These are phyloP conservation scores for Apiospora sp. DNA, from an alignment of 2,329 filamentous ascomycete species.

Conservation along the genomic window DNA sequence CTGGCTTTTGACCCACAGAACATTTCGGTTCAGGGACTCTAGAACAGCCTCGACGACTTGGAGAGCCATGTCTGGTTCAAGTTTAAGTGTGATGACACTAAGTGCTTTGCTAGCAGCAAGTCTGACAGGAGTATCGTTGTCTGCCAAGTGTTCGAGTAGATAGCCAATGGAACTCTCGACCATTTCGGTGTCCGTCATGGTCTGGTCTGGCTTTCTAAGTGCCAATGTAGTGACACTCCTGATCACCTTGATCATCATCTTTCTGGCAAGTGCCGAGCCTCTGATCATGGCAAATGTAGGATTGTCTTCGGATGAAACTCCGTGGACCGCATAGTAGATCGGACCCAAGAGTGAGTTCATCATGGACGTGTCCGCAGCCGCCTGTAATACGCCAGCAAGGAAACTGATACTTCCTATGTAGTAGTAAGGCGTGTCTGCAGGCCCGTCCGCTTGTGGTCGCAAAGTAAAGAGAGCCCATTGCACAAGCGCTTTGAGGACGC, in stretches of 20 bases:
- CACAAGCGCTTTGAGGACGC: conserved; percentile 73
- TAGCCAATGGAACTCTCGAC: conserved; percentile 85
- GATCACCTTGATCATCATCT: conserved; percentile 84
- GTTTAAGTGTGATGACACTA: conserved; percentile 82
- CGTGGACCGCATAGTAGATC: conserved; percentile 72
- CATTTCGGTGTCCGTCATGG: conserved; percentile 57
- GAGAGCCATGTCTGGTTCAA: conserved; percentile 81
- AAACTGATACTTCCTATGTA: conserved; percentile 84
- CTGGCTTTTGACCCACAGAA: conserved; percentile 59
- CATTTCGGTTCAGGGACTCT: conserved; percentile 68
- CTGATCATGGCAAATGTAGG: conserved; percentile 61
- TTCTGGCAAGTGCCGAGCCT: conserved; percentile 81
- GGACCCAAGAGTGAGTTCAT: conserved; percentile 71
- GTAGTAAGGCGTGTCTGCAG: conserved; percentile 68
- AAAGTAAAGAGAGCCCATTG: conserved; percentile 74
- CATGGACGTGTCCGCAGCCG: conserved; percentile 76
- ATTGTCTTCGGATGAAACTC: conserved; percentile 61
- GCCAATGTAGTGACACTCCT: conserved; percentile 75
- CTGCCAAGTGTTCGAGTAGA: conserved; percentile 78
- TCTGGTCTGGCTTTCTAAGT: conserved; percentile 59
- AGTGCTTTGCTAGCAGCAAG: conserved; percentile 92
- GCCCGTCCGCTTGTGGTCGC: conserved; percentile 49
- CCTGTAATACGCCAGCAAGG: conserved; percentile 74
- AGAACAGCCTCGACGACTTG: conserved; percentile 90
- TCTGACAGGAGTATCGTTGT: conserved; percentile 90